phyloP scores from a whole-genome alignment of 495 filamentous ascomycete species.

The Podospora pseudoanserina region DNA sequence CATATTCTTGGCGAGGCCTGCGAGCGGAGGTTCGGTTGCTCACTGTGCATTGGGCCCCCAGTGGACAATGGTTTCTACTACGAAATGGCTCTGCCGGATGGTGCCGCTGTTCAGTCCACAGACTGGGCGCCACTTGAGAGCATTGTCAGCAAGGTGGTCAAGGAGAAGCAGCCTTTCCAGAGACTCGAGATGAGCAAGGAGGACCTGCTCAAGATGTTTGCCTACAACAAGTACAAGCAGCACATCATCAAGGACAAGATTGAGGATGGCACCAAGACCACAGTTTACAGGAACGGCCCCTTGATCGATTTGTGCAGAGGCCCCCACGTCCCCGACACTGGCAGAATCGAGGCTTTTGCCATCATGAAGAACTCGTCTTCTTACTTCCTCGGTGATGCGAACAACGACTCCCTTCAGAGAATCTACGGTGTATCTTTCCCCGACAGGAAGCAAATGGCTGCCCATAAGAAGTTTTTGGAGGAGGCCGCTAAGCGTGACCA shows the following conservation, averaged over 20 bases:
- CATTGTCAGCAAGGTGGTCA: slow-evolving; percentile 72
- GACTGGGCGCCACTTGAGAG: slow-evolving; percentile 81
- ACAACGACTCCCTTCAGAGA: slow-evolving; percentile 89
- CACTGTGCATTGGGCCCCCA: slow-evolving; percentile 85
- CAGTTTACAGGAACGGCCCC: slow-evolving; percentile 75
- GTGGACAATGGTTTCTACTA: slow-evolving; percentile 94
- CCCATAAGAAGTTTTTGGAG: slow-evolving; percentile 88
- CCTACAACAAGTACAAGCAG: slow-evolving; percentile 79
- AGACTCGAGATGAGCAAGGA: slow-evolving; percentile 83
- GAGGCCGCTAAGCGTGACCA: slow-evolving; percentile 97
- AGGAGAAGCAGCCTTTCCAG: slow-evolving; percentile 96
- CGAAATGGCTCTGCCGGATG: slow-evolving; percentile 83
- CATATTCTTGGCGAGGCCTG: slow-evolving; percentile 92
- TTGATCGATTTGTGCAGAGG: slow-evolving; percentile 54
- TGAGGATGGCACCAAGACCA: slow-evolving; percentile 79
- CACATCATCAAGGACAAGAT: slow-evolving; percentile 94
- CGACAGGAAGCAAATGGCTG: slow-evolving; percentile 88
- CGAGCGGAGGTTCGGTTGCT: slow-evolving; percentile 83
- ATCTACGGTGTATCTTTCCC: slow-evolving; percentile 97
- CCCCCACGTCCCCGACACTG: slow-evolving; percentile 86
- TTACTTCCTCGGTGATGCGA: slow-evolving; percentile 91
- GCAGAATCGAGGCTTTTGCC: slow-evolving; percentile 86
- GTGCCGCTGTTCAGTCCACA: slow-evolving; percentile 63
- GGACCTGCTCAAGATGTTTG: slow-evolving; percentile 91
- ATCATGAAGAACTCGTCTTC: slow-evolving; percentile 92